Conservation (phyloP, 306 rosid species). For the Casuarina cunninghamiana region DNA sequence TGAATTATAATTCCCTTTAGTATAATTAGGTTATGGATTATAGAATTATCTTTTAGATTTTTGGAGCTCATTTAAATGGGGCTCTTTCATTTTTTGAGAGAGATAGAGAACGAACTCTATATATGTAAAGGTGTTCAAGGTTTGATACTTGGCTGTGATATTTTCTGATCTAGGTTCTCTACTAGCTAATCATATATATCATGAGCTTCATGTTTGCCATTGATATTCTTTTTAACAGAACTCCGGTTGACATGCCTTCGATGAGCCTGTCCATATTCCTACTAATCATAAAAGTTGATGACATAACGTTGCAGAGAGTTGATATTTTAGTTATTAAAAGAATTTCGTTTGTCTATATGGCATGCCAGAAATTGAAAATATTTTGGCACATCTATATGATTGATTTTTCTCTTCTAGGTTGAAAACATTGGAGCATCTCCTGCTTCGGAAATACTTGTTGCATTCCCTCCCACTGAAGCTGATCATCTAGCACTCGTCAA, state of each 20-base stretch:
- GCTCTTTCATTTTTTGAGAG: not conserved
- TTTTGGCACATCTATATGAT: slow-evolving; percentile 25
- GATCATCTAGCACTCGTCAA: slow-evolving; percentile 74
- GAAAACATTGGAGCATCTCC: slow-evolving; percentile 74
- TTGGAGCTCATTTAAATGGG: not conserved
- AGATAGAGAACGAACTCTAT: not conserved
- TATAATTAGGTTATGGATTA: not conserved
- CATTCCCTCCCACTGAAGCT: slow-evolving; percentile 73
- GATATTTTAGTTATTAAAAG: not conserved
- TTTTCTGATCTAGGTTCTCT: not conserved
- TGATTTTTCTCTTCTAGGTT: slow-evolving; percentile 53
- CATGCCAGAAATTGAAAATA: slow-evolving; percentile 5
- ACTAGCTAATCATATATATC: not conserved
- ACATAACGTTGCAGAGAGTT: not conserved
- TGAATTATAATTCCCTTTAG: not conserved
- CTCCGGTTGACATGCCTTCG: not conserved
- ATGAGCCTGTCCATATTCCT: not conserved
- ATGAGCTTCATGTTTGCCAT: not conserved
- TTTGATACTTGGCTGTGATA: not conserved
- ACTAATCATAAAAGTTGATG: not conserved
- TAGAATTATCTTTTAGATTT: not conserved
- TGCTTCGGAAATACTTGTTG: slow-evolving; percentile 70
- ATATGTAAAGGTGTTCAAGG: not conserved
- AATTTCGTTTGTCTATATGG: not conserved
- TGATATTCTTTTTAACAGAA: not conserved